Conservation (phyloP, 768 basidiomycete species). For the Hygrophorus pudorinus region DNA sequence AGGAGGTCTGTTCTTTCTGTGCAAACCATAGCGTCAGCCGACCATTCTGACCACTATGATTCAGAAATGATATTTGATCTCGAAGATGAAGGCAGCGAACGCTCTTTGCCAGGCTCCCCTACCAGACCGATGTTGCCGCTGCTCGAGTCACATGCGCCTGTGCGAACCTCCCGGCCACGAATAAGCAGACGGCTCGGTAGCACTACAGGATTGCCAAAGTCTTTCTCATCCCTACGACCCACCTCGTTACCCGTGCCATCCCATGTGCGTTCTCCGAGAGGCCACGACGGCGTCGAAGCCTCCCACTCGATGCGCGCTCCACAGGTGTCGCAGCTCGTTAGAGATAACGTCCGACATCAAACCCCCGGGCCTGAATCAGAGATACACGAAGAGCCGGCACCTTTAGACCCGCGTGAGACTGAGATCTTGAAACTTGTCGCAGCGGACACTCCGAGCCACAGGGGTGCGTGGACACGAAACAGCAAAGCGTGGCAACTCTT, state of each 20-base stretch:
- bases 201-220: slow-evolving; percentile 38
- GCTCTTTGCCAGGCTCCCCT: slow-evolving; percentile 21
- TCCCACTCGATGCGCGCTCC: slow-evolving; percentile 1
- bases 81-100: slow-evolving; percentile 39
- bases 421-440: slow-evolving; percentile 57
- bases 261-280: slow-evolving; percentile 36
- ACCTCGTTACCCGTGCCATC: slow-evolving; percentile 62
- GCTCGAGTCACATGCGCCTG: slow-evolving; percentile 29
- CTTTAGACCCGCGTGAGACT: slow-evolving; percentile 23
- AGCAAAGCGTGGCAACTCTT: slow-evolving; percentile 58
- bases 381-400: background rate
- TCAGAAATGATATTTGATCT: slow-evolving; percentile 65
- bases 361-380: background rate
- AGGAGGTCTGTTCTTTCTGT: slow-evolving; percentile 32
- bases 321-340: background rate
- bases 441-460: slow-evolving; percentile 59
- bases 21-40: background rate
- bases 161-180: slow-evolving; percentile 22
- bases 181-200: slow-evolving; percentile 20
- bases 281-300: slow-evolving; percentile 26
- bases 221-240: slow-evolving; percentile 52
- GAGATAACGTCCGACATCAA: background rate
- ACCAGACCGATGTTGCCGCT: slow-evolving; percentile 28
- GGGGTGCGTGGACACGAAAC: slow-evolving; percentile 57
- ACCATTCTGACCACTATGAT: background rate